Base-by-base conservation (phyloP, 371 early-diverging fungal species). In the Blakeslea trispora region DNA sequence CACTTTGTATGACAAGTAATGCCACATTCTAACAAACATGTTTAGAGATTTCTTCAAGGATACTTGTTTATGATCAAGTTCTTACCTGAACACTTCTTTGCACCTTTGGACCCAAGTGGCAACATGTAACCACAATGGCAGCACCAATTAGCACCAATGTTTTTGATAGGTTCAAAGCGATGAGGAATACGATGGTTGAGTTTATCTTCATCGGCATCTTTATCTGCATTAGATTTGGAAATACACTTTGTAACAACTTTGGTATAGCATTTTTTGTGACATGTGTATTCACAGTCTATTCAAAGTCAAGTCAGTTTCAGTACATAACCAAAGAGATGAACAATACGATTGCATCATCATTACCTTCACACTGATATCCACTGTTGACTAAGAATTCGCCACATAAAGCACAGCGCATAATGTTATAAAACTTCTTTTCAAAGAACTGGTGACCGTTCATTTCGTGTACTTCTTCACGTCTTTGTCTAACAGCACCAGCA, bases 71-170 rank as follows among this genome's bases (percentile, higher is more conserved):
- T n/a, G 28, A 39, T 23, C 17, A 24, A 39, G 8, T 48, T 17
- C 46, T 46, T 67, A 73, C 74, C 67, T 34, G 82, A 75, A 63
- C 89, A 90, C 53, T 76, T 74, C 64, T 87, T 90, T 23, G 84
- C 74, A 13, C 85, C 84, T 53, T 81, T 77, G 8, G 87, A 85
- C 14, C 94, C 93, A 9, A 97, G 69, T 6, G 95, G 86, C 28
- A 99, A 88, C 86, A 95, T 90, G 51, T 89, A 88, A 43, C 99
- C 99, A 82, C 99, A 99, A 77, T 99, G 99, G 65, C 89, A 89
- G 75, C 99, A 99, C 95, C 97, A 99, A 61, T 86, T 86, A 41
- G 93, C 89, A 35, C 87, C 88, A 48, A 91, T 79, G 56, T 85
- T 89, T 23, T 89, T 88, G 22, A 86, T 74, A 23, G 78, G 82